phyloP scores from a whole-genome alignment of 78 protist genomes.

The Dictyostelium firmibasis region DNA sequence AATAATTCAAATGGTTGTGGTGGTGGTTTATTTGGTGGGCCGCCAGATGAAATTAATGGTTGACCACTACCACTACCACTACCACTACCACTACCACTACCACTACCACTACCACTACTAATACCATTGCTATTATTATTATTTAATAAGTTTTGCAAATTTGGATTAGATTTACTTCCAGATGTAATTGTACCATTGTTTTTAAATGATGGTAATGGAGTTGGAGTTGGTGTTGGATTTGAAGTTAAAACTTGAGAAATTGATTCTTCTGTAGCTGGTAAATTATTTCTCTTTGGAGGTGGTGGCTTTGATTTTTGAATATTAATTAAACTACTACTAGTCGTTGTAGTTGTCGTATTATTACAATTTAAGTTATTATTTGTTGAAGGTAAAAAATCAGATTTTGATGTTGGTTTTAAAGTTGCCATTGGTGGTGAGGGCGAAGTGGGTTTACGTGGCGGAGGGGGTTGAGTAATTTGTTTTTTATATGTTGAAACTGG shows the following conservation, averaged over 20 bases:
- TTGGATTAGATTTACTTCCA: background rate
- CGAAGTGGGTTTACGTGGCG: conserved; percentile 5
- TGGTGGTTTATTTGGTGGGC: conserved; percentile 23
- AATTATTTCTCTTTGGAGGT: background rate
- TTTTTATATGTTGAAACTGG: background rate
- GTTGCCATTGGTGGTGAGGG: conserved; percentile 16
- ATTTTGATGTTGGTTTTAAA: background rate
- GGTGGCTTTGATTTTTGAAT: background rate
- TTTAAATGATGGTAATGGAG: conserved; percentile 14
- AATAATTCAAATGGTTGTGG: conserved; percentile 7
- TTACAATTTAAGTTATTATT: background rate
- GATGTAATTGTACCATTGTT: background rate
- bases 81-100: too few relatives aligned
- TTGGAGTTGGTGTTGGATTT: background rate
- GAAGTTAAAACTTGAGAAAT: background rate
- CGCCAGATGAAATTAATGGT: background rate
- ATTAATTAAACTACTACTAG: background rate
- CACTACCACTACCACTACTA: too few relatives aligned
- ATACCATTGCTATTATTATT: too few relatives aligned
- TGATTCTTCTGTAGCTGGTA: background rate
- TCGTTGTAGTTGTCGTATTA: background rate
- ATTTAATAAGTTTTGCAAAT: background rate
- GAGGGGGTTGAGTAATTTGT: background rate
- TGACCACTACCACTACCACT: too few relatives aligned
- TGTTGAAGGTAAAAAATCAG: background rate